A percentile compares a stretch with the other conserved stretches of the same genome.
Evolutionary conservation across 805 yeast species (phyloP).

Genomic region (Sugiyamaella smithiae): DNA sequence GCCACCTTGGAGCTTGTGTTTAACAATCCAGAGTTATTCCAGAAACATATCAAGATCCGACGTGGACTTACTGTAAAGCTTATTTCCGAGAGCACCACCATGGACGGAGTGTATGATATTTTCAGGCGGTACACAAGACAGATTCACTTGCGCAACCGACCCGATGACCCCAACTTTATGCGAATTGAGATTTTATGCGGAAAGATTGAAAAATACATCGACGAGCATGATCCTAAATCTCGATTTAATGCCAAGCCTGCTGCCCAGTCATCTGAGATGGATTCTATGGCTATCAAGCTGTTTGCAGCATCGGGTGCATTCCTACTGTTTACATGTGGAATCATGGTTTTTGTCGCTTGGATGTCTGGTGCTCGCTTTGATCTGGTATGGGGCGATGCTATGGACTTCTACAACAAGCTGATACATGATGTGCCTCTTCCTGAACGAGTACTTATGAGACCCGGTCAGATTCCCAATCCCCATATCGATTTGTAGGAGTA

Average conservation of each 20-base stretch:
- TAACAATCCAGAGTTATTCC: conserved; percentile 72
- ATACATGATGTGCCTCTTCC: conserved; percentile 4
- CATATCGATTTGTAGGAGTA: neutral
- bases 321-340: conserved; percentile 23
- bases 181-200: conserved; percentile 82
- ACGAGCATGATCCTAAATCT: conserved; percentile 34
- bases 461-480: too few species aligned
- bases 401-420: conserved; percentile 11
- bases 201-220: conserved; percentile 84
- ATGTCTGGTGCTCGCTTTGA: conserved; percentile 32
- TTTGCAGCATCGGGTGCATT: conserved; percentile 23
- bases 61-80: conserved; percentile 81
- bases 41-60: conserved; percentile 77
- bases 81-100: conserved; percentile 69
- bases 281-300: conserved; percentile 20
- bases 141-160: conserved; percentile 76
- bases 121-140: conserved; percentile 70
- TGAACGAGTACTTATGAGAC: conserved; percentile 1
- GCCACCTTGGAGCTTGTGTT: conserved; percentile 87
- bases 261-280: conserved; percentile 10
- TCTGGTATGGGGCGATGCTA: conserved; percentile 14
- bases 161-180: conserved; percentile 82
- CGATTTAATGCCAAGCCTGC: conserved; percentile 13
- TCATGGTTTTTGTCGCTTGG: conserved; percentile 29
- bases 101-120: conserved; percentile 70